Evolutionary conservation across 352 stramenopile genomes (phyloP).

Genomic region (Pythium grandisporangium): DNA sequence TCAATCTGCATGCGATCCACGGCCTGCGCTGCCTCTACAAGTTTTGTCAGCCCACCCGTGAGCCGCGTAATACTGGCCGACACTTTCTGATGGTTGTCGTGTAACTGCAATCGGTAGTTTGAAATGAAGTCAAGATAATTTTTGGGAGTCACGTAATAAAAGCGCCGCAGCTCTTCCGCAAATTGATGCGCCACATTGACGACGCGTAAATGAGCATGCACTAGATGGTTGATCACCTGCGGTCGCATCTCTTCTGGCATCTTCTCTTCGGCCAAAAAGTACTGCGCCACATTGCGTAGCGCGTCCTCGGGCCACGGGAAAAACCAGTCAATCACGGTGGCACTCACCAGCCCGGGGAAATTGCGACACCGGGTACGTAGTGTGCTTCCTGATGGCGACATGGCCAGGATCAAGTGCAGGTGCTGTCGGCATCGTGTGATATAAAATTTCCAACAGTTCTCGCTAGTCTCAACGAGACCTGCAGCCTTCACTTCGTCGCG

Average conservation of each 20-base stretch:
- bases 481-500: constrained; percentile 84
- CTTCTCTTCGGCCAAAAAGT: constrained; percentile 89
- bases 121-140: constrained; percentile 96
- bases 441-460: constrained; percentile 94
- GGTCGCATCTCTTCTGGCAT: constrained; percentile 81
- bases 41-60: constrained; percentile 89
- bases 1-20: constrained; percentile 94
- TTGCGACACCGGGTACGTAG: constrained; percentile 91
- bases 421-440: constrained; percentile 91
- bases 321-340: constrained; percentile 95
- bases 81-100: constrained; percentile 87
- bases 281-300: constrained; percentile 88
- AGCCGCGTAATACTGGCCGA: constrained; percentile 86
- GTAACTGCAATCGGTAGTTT: constrained; percentile 90
- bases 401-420: constrained; percentile 91
- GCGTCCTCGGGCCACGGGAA: constrained; percentile 93
- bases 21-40: constrained; percentile 88
- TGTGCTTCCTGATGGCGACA: constrained; percentile 91
- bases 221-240: constrained; percentile 84
- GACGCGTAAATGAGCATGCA: constrained; percentile 88
- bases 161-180: constrained; percentile 82
- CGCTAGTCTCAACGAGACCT: constrained; percentile 85
- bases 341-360: constrained; percentile 91
- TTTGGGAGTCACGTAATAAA: constrained; percentile 97
- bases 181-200: constrained; percentile 88